phyloP scores from a whole-genome alignment of 202 grass and related monocot genomes.

The Saccharum hybrid region DNA sequence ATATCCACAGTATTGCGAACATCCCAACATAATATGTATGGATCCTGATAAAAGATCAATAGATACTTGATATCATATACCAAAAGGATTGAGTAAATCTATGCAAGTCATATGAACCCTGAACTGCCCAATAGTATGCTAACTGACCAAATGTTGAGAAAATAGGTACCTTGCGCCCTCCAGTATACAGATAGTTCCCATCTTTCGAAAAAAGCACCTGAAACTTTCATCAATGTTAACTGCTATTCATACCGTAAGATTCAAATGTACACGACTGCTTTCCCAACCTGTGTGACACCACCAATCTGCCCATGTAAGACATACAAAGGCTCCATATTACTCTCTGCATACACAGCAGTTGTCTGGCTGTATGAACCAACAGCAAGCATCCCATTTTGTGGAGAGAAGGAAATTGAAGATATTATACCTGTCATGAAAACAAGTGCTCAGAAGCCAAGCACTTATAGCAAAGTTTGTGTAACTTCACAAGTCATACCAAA shows the following conservation, averaged over 20 bases:
- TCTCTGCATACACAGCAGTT: conserved; percentile 82
- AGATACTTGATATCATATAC: conserved; percentile 9
- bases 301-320: conserved; percentile 86
- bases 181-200: conserved; percentile 91
- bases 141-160: conserved; percentile 31
- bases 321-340: conserved; percentile 91
- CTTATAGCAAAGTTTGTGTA: not conserved
- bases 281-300: conserved; percentile 87
- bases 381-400: conserved; percentile 86
- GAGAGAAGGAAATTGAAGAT: conserved; percentile 88
- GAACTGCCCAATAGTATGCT: conserved; percentile 5
- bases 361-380: conserved; percentile 94
- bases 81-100: conserved; percentile 3
- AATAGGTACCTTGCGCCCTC: conserved; percentile 87
- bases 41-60: conserved; percentile 68
- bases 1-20: conserved; percentile 83
- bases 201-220: conserved; percentile 96
- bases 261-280: conserved; percentile 16
- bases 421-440: conserved; percentile 67
- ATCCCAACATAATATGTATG: conserved; percentile 99
- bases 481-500: conserved; percentile 21
- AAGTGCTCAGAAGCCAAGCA: conserved; percentile 36
- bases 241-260: conserved; percentile 16
- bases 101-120: conserved; percentile 20
- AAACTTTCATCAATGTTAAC: conserved; percentile 37